Conservation (phyloP, 495 filamentous ascomycete species). For the Articulospora tetracladia region DNA sequence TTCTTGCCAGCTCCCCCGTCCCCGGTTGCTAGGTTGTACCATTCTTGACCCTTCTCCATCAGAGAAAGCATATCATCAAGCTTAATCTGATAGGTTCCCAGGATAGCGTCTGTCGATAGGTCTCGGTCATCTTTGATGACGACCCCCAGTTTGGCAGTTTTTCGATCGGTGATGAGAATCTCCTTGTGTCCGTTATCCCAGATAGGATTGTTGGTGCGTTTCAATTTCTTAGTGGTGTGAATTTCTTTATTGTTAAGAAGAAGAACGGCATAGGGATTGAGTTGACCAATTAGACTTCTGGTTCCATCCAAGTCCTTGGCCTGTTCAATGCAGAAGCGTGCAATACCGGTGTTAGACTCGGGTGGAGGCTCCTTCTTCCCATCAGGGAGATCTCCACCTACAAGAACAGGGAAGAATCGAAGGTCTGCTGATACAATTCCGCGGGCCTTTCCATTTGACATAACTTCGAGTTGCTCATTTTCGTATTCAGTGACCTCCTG, state of each 20-base stretch:
- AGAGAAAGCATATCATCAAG: slow-evolving; percentile 87
- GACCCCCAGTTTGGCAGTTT: slow-evolving; percentile 80
- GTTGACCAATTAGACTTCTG: slow-evolving; percentile 82
- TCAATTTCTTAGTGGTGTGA: slow-evolving; percentile 79
- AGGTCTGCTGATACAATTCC: slow-evolving; percentile 79
- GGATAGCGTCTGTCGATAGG: slow-evolving; percentile 71
- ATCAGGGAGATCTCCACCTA: slow-evolving; percentile 64
- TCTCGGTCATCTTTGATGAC: slow-evolving; percentile 95
- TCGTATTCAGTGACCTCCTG: slow-evolving; percentile 74
- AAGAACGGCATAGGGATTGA: slow-evolving; percentile 86
- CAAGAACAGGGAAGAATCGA: slow-evolving; percentile 91
- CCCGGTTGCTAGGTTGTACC: slow-evolving; percentile 73
- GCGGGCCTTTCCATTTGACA: slow-evolving; percentile 76
- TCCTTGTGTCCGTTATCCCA: slow-evolving; percentile 90
- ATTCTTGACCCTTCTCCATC: slow-evolving; percentile 90
- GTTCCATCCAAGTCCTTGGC: slow-evolving; percentile 90
- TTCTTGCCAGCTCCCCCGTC: slow-evolving; percentile 57
- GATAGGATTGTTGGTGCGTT: slow-evolving; percentile 94
- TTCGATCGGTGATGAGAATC: slow-evolving; percentile 88
- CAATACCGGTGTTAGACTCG: slow-evolving; percentile 88
- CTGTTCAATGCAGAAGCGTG: slow-evolving; percentile 88
- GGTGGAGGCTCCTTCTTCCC: slow-evolving; percentile 76
- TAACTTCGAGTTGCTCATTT: slow-evolving; percentile 79
- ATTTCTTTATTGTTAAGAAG: slow-evolving; percentile 88
- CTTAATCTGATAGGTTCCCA: slow-evolving; percentile 93